phyloP scores from a whole-genome alignment of 495 filamentous ascomycete genomes.

The Xylaria venustula region DNA sequence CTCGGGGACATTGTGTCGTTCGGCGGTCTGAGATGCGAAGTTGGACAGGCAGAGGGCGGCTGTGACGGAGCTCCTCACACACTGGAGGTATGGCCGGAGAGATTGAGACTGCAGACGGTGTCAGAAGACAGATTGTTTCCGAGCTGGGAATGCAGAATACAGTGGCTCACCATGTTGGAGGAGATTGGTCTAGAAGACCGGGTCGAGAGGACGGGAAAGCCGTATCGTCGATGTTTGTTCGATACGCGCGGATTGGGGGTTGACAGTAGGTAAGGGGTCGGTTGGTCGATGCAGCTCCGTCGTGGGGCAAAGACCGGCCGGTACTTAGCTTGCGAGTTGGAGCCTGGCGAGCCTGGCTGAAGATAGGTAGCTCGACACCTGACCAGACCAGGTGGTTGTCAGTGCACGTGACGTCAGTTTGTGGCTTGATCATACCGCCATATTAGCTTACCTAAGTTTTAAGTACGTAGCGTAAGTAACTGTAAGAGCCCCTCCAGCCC shows the following conservation, averaged over 20 bases:
- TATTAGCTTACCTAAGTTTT: no score
- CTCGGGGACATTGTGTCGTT: slow-evolving; percentile 97
- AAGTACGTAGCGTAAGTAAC: no score
- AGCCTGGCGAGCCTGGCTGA: no score
- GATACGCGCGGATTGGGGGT: neutral
- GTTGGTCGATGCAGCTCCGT: neutral
- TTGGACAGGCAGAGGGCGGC: slow-evolving; percentile 94
- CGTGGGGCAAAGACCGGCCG: slow-evolving; percentile 8
- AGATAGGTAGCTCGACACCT: neutral
- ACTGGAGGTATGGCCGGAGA: slow-evolving; percentile 94
- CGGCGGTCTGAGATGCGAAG: slow-evolving; percentile 93
- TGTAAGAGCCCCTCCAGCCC: neutral
- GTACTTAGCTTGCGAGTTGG: neutral
- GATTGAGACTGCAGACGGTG: slow-evolving; percentile 81
- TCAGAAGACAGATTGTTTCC: no score
- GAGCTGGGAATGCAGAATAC: neutral
- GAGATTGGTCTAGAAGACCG: neutral
- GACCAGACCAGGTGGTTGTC: neutral
- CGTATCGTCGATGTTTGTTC: neutral
- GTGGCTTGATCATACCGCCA: slow-evolving; percentile 17
- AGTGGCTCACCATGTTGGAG: slow-evolving; percentile 24
- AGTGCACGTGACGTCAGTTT: slow-evolving; percentile 14
- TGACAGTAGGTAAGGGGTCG: neutral
- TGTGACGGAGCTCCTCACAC: slow-evolving; percentile 89
- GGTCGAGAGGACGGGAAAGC: neutral